Evolutionary conservation across 345 rosid species (phyloP), one percentile per base, ranked within the genome.

Genomic region (Gossypium ekmanianum): DNA sequence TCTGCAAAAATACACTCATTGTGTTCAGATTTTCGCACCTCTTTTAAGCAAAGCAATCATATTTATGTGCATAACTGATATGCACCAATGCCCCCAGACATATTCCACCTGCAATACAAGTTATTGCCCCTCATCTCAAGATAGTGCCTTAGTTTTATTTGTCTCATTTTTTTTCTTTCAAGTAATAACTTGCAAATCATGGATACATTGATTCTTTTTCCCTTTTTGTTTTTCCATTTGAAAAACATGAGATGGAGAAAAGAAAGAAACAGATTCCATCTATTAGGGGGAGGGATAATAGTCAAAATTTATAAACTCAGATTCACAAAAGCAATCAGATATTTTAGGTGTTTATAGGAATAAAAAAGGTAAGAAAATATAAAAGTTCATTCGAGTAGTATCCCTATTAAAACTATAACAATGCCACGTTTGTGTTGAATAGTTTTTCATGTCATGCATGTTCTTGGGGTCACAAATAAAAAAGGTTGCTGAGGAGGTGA

Each of bases 1-100:
- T 47, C 50, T 41, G 44, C 72, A 68, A 68, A 48, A 9, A 26
- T 68, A 68, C 58, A 14, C 68, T 66, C 62, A 51, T 63, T 55
- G 75, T 11, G 45, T 76, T 79, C 85, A 83, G 81, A 78, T 9
- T 18, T n/a, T 22, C 14, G n/a, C 17, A 5, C 87, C 50, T 74
- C 79, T 84, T 63, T 58, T 20, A 79, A 74, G 73, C 76, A 34
- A 77, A 82, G 70, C 47, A 67, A 71, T 62, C 39, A 71, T 70
- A 20, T 58, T 58, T 57, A 11, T 47, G 13, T 34, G 26, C 26
- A 14, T 8, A 45, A 45, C 50, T 11, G 50, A 45, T 45, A 51
- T 16, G 13, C 57, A 52, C 17, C 29, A 3, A 56, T 18, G 74
- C 18, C 7, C 7, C n/a, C 10, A 43, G 12, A 56, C 67, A 75